Conservation (phyloP, 352 stramenopile species). For the Pythium aristosporum region DNA sequence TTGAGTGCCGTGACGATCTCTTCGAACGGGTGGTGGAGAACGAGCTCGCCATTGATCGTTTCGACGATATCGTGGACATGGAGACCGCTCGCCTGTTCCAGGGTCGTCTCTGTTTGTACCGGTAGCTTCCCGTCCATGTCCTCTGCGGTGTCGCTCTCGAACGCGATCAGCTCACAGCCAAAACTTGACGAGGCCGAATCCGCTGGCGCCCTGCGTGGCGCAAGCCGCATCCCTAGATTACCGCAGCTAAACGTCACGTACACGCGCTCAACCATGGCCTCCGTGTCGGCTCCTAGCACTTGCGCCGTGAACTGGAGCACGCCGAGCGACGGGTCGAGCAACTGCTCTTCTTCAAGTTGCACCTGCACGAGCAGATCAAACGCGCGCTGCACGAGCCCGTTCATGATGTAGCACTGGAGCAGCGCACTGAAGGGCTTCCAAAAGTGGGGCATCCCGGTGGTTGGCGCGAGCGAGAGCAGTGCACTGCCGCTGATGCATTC, state of each 20-base stretch:
- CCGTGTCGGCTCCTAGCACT: constrained; percentile 31
- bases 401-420: constrained; percentile 37
- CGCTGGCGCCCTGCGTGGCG: constrained; percentile 16
- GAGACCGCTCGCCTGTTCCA: constrained; percentile 3
- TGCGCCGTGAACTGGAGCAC: constrained; percentile 35
- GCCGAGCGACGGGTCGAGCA: constrained; percentile 33
- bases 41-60: constrained; percentile 45
- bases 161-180: constrained; percentile 33
- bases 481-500: constrained; percentile 37
- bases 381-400: constrained; percentile 44
- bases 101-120: neutral
- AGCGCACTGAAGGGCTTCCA: constrained; percentile 48
- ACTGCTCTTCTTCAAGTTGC: constrained; percentile 41
- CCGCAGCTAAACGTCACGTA: constrained; percentile 49
- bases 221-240: constrained; percentile 41
- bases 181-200: neutral
- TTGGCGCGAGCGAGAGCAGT: constrained; percentile 31
- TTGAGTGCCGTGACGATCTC: constrained; percentile 37
- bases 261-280: constrained; percentile 43
- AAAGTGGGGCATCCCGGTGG: constrained; percentile 29
- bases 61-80: constrained; percentile 40
- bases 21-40: constrained; percentile 35
- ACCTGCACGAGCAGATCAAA: constrained; percentile 49
- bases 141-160: constrained; percentile 17
- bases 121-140: neutral